Evolutionary conservation across 768 basidiomycete genomes (phyloP), one percentile per base, ranked within the genome.

Genomic region (Tulasnella sp.): DNA sequence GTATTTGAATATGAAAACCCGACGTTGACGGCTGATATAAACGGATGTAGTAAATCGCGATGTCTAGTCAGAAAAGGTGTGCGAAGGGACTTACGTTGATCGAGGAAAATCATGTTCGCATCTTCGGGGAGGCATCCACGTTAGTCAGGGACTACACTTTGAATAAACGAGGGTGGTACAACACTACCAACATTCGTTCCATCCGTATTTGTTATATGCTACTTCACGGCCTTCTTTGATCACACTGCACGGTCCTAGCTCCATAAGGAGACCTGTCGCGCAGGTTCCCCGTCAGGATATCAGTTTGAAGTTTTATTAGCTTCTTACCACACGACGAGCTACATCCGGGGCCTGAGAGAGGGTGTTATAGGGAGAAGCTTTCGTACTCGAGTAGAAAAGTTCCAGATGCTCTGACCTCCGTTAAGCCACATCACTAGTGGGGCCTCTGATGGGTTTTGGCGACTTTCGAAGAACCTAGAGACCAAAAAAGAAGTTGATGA

Each of bases 391-490:
- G 62, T 14, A 31, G 84, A 24, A 84, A 81, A 21, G 85, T 91
- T 12, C 19, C 44, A 1, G 44, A 16, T 14, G 44, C 19, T 44
- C 92, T 75, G 75, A 79, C 71, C 92, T 39, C 94, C 94, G 81
- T 94, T 95, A 24, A 94, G 87, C 97, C 97, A 98, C 74, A 97
- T 87, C 10, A 97, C 88, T 1, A 98, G 88, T 3, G 96, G 96
- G 5, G 93, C 95, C 76, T 90, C 87, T 75, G 89, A 85, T 0
- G 97, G 96, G 21, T 90, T 88, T 77, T 86, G 87, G 48, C 96
- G 88, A 0, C 93, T 90, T 86, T 98, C 96, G 82, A 98, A 96
- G 88, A 95, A 95, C 93, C 93, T 94, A 80, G 34, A 21, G 9
- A 8, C 58, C 40, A 72, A 58, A 34, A 68, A 56, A n/a, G 1